Evolutionary conservation across 495 filamentous ascomycete genomes (phyloP).

Genomic region (Parathielavia appendiculata): DNA sequence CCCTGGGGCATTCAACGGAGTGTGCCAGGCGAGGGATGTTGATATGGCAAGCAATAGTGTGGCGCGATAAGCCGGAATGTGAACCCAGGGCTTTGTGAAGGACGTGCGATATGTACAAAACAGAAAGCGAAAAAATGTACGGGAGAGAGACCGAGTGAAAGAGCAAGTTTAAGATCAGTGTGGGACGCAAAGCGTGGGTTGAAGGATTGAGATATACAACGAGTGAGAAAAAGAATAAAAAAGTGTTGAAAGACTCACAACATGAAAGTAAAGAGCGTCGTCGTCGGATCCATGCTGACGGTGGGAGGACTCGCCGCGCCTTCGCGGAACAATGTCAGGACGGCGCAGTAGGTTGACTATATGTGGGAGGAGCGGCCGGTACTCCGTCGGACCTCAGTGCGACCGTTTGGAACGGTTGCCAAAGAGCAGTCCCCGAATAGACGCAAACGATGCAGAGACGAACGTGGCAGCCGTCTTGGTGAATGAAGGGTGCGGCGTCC

Average conservation of each 20-base stretch:
- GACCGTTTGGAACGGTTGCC: slow-evolving; percentile 4
- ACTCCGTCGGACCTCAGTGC: background rate
- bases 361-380: background rate
- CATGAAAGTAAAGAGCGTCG: slow-evolving; percentile 70
- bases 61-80: background rate
- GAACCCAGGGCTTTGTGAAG: background rate
- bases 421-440: background rate
- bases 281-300: slow-evolving; percentile 56
- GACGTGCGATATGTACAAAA: slow-evolving; percentile 15
- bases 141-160: slow-evolving; percentile 11
- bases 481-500: slow-evolving; percentile 21
- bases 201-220: slow-evolving; percentile 33
- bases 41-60: too few relatives aligned
- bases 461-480: slow-evolving; percentile 12
- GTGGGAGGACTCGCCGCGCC: slow-evolving; percentile 17
- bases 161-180: slow-evolving; percentile 21
- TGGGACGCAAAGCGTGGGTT: slow-evolving; percentile 19
- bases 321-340: background rate
- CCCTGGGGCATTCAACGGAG: background rate
- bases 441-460: background rate
- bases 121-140: slow-evolving; percentile 1
- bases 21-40: background rate
- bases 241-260: slow-evolving; percentile 55
- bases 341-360: slow-evolving; percentile 13
- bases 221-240: slow-evolving; percentile 38